These are phyloP conservation scores for Pterula multifida DNA, from an alignment of 1,284 basidiomycete species.

Conservation along the genomic window DNA sequence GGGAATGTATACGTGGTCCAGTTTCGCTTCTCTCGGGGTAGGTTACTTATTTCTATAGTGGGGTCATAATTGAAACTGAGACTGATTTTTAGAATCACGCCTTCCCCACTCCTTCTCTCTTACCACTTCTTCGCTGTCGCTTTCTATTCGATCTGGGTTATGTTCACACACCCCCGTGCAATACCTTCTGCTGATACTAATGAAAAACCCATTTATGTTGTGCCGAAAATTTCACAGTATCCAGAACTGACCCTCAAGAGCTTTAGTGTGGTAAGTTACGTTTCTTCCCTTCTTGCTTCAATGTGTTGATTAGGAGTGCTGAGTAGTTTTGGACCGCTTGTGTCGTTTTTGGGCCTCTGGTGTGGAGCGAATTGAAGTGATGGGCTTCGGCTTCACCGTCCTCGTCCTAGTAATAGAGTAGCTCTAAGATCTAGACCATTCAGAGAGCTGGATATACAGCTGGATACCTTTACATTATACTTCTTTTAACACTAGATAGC, in stretches of 20 bases:
- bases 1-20: conserved; percentile 81
- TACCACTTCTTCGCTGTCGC: conserved; percentile 95
- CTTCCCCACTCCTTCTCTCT: conserved; percentile 70
- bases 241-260: conserved; percentile 46
- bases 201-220: conserved; percentile 22
- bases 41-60: conserved; percentile 15
- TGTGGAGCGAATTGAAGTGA: conserved; percentile 75
- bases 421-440: too few relatives aligned
- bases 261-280: conserved; percentile 41
- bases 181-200: conserved; percentile 13
- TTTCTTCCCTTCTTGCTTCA: conserved; percentile 2
- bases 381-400: conserved; percentile 17
- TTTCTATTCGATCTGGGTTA: conserved; percentile 81
- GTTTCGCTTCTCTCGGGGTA: conserved; percentile 81
- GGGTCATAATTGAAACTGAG: neutral
- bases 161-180: conserved; percentile 62
- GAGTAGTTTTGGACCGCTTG: conserved; percentile 78
- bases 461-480: too few relatives aligned
- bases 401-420: neutral
- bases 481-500: too few relatives aligned
- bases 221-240: conserved; percentile 42
- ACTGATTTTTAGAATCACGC: conserved; percentile 37
- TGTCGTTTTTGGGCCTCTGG: conserved; percentile 73
- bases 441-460: too few relatives aligned
- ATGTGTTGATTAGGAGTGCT: conserved; percentile 6